Evolutionary conservation across 129 eudicot species (phyloP).

Genomic region (Deinandra increscens): DNA sequence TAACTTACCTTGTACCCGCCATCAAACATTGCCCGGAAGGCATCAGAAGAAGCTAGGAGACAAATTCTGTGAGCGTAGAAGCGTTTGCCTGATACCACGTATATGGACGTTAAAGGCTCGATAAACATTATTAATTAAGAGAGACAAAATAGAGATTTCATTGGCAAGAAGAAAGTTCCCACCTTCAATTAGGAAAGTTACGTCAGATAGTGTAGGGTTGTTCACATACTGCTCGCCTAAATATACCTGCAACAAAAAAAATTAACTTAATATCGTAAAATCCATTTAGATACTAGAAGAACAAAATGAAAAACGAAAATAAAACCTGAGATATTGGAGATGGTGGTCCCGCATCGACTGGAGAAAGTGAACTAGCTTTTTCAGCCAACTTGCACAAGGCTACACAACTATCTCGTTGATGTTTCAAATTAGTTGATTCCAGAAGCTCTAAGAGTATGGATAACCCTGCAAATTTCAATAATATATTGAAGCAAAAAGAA

Average conservation of each 20-base stretch:
- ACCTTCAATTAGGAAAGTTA: constrained; percentile 75
- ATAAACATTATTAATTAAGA: not conserved
- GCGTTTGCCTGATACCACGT: constrained; percentile 41
- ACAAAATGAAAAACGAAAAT: not conserved
- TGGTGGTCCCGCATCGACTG: constrained; percentile 62
- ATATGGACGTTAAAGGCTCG: not conserved
- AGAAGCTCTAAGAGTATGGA: constrained; percentile 51
- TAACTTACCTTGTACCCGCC: constrained; percentile 57
- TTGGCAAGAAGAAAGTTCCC: not conserved
- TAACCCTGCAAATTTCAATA: constrained; percentile 37
- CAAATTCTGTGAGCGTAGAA: constrained; percentile 70
- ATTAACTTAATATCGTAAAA: not conserved
- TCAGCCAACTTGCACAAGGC: constrained; percentile 60
- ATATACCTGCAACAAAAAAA: constrained; percentile 56
- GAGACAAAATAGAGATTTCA: not conserved
- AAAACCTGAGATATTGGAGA: constrained; percentile 47
- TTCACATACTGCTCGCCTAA: constrained; percentile 81
- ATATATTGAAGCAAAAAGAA: constrained; percentile 24
- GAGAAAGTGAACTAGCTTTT: constrained; percentile 49
- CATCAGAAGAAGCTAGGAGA: constrained; percentile 71
- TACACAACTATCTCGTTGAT: constrained; percentile 53
- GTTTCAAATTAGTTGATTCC: constrained; percentile 43
- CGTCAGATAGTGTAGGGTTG: constrained; percentile 75
- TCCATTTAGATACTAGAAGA: not conserved
- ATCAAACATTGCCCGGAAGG: constrained; percentile 75